Percentiles rank a stretch among this genome's conserved stretches.
Conservation (phyloP, 345 rosid genomes). For the Linum lewisii region DNA sequence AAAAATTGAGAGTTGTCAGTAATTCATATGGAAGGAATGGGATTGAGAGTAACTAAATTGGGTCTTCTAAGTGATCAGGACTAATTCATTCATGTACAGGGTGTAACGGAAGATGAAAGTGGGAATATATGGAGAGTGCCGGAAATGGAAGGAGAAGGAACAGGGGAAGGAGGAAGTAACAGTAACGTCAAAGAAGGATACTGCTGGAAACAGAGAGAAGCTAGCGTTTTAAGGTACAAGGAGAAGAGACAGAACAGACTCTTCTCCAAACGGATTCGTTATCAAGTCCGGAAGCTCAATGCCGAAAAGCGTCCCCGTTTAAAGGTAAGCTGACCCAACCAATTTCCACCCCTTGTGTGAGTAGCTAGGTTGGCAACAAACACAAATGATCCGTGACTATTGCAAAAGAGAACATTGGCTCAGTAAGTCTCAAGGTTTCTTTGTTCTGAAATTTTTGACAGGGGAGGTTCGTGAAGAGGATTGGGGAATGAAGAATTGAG, state of each 20-base stretch:
- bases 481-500: constrained; percentile 9
- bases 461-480: constrained; percentile 65
- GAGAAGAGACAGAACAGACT: constrained; percentile 83
- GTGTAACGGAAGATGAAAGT: constrained; percentile 17
- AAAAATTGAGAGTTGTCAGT: too few relatives aligned
- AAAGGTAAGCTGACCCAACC: constrained; percentile 35
- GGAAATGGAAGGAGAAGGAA: constrained; percentile 10
- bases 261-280: constrained; percentile 72
- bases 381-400: too few relatives aligned
- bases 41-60: too few relatives aligned
- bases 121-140: constrained; percentile 48
- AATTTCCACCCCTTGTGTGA: too few relatives aligned
- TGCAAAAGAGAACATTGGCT: background rate
- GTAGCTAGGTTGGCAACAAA: too few relatives aligned
- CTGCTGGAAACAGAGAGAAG: constrained; percentile 54
- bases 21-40: too few relatives aligned
- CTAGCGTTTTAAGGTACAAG: constrained; percentile 83
- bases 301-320: constrained; percentile 93
- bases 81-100: constrained; percentile 23
- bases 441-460: constrained; percentile 14
- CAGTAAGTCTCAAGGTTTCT: background rate
- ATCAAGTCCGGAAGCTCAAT: constrained; percentile 85
- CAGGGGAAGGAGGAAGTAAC: constrained; percentile 16
- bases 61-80: too few relatives aligned
- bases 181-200: constrained; percentile 6